Conservation (phyloP, 257 asterid species). For the Striga asiatica region DNA sequence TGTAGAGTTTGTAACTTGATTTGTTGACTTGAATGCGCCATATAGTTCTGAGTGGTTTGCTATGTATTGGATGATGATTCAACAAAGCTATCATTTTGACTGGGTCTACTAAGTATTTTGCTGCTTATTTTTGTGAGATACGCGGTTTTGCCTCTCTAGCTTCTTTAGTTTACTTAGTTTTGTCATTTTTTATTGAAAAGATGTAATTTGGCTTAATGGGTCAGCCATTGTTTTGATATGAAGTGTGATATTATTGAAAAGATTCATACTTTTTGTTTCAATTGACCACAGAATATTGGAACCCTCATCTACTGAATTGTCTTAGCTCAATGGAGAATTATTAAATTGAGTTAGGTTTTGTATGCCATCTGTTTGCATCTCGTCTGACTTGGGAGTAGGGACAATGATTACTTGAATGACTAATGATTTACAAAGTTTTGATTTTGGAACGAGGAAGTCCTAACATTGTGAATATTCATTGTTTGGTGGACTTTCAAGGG, state of each 20-base stretch:
- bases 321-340: neutral
- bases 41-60: constrained; percentile 7
- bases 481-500: too few relatives aligned
- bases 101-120: neutral
- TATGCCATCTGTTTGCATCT: constrained; percentile 6
- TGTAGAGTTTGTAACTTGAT: neutral
- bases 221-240: constrained; percentile 7
- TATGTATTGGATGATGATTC: neutral
- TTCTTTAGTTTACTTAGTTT: constrained; percentile 3
- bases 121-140: neutral
- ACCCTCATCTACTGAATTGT: neutral
- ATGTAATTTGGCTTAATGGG: constrained; percentile 1
- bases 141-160: neutral
- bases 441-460: too few relatives aligned
- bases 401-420: neutral
- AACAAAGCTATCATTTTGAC: too few relatives aligned
- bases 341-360: neutral
- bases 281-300: neutral
- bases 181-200: neutral
- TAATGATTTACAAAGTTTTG: neutral
- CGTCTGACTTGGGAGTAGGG: neutral
- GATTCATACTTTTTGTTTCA: neutral
- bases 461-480: neutral
- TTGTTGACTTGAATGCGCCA: neutral
- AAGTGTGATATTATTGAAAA: constrained; percentile 5